Percentiles rank a stretch among this genome's conserved stretches.
phyloP scores from a whole-genome alignment of 1,284 basidiomycete species.

The Coriolopsis trogii region DNA sequence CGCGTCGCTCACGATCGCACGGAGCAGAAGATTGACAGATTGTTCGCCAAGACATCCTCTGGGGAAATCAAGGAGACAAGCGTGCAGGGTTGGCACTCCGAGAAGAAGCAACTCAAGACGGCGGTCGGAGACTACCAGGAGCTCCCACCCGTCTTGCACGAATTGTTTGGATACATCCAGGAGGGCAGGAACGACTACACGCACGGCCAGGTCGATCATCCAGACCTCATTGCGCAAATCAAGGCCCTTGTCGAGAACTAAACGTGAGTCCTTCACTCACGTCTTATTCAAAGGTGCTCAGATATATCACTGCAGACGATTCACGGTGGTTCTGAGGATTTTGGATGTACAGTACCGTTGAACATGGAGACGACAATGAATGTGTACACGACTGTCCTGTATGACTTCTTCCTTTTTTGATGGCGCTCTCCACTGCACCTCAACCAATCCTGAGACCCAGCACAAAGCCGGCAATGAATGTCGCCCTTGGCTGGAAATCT shows the following conservation, averaged over 20 bases:
- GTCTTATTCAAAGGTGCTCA: no score
- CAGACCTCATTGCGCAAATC: constrained; percentile 37
- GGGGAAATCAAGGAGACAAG: constrained; percentile 39
- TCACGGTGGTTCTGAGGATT: not conserved
- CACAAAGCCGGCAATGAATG: constrained; percentile 72
- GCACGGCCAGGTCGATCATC: constrained; percentile 31
- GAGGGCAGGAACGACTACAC: constrained; percentile 13
- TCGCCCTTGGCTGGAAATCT: constrained; percentile 87
- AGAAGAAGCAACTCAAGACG: constrained; percentile 36
- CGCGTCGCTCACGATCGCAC: constrained; percentile 37
- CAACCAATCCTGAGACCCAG: constrained; percentile 64
- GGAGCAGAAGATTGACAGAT: constrained; percentile 42
- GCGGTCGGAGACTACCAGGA: constrained; percentile 38
- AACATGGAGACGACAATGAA: not conserved
- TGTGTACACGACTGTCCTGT: not conserved
- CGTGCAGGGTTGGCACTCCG: constrained; percentile 46
- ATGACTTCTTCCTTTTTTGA: no score
- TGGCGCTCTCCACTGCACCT: no score
- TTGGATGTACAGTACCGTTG: not conserved
- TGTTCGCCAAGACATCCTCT: constrained; percentile 32
- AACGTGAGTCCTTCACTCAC: not conserved
- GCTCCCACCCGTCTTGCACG: constrained; percentile 41
- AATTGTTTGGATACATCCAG: constrained; percentile 37
- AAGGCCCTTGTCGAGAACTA: constrained; percentile 30
- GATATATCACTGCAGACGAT: no score